Base-by-base conservation (phyloP, 2,329 filamentous ascomycete genomes). In the Epicoccum sorghinum region DNA sequence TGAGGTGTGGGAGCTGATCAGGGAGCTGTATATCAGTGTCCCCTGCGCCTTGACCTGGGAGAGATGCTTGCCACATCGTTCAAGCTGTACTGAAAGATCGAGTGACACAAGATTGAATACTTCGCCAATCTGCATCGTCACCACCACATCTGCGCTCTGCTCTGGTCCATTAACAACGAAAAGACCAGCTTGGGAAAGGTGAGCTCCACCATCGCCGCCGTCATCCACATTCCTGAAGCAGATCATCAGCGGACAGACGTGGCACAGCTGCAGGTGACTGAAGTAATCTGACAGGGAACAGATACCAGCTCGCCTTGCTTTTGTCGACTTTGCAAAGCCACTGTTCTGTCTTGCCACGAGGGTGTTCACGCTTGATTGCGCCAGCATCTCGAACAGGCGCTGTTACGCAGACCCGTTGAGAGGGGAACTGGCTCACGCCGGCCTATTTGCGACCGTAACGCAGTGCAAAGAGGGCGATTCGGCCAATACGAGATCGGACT, bases 1-100 rank as follows among this genome's bases (percentile, higher is more conserved):
- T 60, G 60, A 66, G 57, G 62, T 55, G 59, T 63, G 57, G 58
- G 41, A 56, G 53, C 49, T 62, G 66, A 68, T 66, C 60, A 65
- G 62, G 60, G 61, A 42, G 27, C 29, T 46, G 46, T 73, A 70
- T 67, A 66, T 70, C 66, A 67, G 54, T 59, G 59, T 64, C 63
- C 68, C 65, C 60, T 65, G 68, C 62, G 58, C 65, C 62, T 55
- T 59, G 50, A 55, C 41, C 37, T 52, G 33, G 35, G 47, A 59
- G 45, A 52, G 41, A 59, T 61, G 59, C 58, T 55, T 61, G 58
- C 51, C 55, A 48, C 48, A 57, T 56, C 52, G 43, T 55, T 58
- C 62, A 45, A 62, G 59, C 56, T 56, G 55, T 53, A 64, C 55
- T 46, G 55, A 43, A 52, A 61, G 60, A 55, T 60, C 58, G 54